Base-by-base conservation (phyloP, 441 rosid species). In the Brassica hybrid region DNA sequence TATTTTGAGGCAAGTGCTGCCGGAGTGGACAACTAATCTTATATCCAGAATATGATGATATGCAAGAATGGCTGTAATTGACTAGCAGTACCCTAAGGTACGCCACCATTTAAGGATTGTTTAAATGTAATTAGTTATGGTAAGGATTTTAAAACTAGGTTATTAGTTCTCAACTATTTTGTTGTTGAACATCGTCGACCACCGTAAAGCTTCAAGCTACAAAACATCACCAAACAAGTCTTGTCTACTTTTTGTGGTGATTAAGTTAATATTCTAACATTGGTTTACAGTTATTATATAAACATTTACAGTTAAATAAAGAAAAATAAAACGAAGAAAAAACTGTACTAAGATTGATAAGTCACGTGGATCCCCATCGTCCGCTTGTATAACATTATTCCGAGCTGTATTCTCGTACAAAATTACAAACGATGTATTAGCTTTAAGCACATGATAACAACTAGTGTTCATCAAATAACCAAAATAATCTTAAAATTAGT, bases 361-460 rank as follows among this genome's bases (percentile, higher is more conserved):
- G 70, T 73, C 81, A 73, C 78, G 81, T 78, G 81, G 74, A 79
- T 73, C 60, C 43, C 2, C 66, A 25, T 63, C 74, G 60, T 63
- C 75, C 67, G 71, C 59, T 68, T 38, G 66, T 52, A 52, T 60
- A 21, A 67, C 38, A n/a, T n/a, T n/a, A 62, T 12, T 21, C 13
- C 54, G 66, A 78, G 74, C 65, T 78, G 74, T 73, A 50, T 41
- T 71, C 32, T 73, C 52, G 27, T 67, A 67, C 38, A 65, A 58
- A 71, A 57, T 43, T 77, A 77, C 72, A 64, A 72, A 65, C 48
- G 57, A 78, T 72, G 69, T 14, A 67, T 16, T 57, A 73, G 57
- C 81, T 72, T 78, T 52, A 68, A 73, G 71, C 81, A 79, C 81
- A 73, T 79, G 81, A 73, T 61, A 67, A 67, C 81, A 73, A 38